Percentiles rank a stretch among this genome's conserved stretches.
These are phyloP conservation scores for Iberis pinnata DNA, from an alignment of 345 rosid genomes.

Conservation along the genomic window DNA sequence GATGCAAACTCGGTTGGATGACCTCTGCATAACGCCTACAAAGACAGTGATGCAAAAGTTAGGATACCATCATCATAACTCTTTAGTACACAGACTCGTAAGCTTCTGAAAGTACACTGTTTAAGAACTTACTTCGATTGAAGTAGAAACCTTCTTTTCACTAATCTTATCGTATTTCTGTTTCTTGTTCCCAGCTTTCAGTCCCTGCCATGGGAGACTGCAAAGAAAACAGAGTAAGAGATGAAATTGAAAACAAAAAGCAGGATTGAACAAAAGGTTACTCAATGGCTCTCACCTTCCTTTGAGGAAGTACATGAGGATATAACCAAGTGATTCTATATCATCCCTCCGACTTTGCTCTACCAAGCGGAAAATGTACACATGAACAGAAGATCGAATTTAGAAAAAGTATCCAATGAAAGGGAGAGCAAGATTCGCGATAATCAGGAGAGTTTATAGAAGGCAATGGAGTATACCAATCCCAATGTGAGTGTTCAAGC, in stretches of 20 bases:
- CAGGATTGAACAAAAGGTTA: background rate
- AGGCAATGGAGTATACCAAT: conserved; percentile 49
- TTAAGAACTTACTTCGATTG: conserved; percentile 43
- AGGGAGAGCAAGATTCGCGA: background rate
- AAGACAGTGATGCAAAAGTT: conserved; percentile 25
- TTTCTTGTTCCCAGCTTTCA: conserved; percentile 93
- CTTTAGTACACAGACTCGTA: background rate
- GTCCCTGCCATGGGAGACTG: conserved; percentile 99
- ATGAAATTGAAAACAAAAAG: background rate
- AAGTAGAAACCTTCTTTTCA: conserved; percentile 90
- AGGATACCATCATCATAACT: no score
- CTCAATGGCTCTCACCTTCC: conserved; percentile 63
- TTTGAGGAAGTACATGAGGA: conserved; percentile 84
- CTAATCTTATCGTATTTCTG: conserved; percentile 95
- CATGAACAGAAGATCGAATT: conserved; percentile 1
- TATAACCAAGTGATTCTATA: conserved; percentile 96
- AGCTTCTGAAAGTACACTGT: background rate
- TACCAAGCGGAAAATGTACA: conserved; percentile 19
- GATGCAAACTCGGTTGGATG: conserved; percentile 97
- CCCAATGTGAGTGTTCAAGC: conserved; percentile 99
- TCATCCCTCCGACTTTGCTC: conserved; percentile 99
- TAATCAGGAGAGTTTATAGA: background rate
- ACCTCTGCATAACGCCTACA: conserved; percentile 79
- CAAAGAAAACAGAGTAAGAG: conserved; percentile 9
- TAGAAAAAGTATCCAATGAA: background rate